A percentile compares a stretch with the other conserved stretches of the same genome.
These are phyloP conservation scores for Aegilops bicornis DNA, from an alignment of 176 grass and related monocot species.

Conservation along the genomic window DNA sequence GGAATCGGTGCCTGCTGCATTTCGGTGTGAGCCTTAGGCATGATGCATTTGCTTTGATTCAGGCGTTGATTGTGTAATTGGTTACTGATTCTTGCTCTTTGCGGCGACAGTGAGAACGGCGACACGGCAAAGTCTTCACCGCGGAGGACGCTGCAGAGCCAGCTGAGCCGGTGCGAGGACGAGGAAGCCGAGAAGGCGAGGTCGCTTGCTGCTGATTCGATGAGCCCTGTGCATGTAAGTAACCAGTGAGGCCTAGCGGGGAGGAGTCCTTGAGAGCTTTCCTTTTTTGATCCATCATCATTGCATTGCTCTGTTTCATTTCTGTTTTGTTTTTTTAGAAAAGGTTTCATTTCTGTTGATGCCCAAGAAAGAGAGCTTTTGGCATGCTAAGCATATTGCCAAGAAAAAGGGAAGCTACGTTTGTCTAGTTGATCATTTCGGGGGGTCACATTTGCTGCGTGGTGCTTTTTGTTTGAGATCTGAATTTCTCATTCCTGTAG, in stretches of 20 bases:
- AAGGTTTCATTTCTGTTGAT: constrained; percentile 42
- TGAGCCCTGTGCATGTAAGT: constrained; percentile 68
- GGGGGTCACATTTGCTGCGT: not conserved
- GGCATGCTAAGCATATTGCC: constrained; percentile 31
- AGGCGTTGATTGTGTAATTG: not conserved
- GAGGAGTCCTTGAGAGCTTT: constrained; percentile 28
- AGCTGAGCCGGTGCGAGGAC: constrained; percentile 64
- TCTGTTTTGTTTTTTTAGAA: not conserved
- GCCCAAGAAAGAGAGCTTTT: constrained; percentile 41
- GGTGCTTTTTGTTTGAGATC: constrained; percentile 35
- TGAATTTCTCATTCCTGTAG: constrained; percentile 8
- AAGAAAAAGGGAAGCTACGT: constrained; percentile 29
- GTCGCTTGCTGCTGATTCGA: constrained; percentile 25
- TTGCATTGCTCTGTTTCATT: constrained; percentile 41
- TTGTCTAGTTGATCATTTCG: constrained; percentile 27
- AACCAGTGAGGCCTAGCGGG: not conserved
- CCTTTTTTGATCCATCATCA: constrained; percentile 24
- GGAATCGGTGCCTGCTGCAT: not conserved
- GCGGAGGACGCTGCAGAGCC: constrained; percentile 56
- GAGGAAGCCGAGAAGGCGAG: constrained; percentile 57
- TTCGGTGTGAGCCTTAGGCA: constrained; percentile 18
- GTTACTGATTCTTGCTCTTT: constrained; percentile 40
- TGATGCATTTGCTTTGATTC: constrained; percentile 23
- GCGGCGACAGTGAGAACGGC: constrained; percentile 39
- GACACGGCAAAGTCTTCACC: constrained; percentile 33